Evolutionary conservation across 2,329 filamentous ascomycete genomes (phyloP), one percentile per base, ranked within the genome.

Genomic region (Dactylellina sp.): DNA sequence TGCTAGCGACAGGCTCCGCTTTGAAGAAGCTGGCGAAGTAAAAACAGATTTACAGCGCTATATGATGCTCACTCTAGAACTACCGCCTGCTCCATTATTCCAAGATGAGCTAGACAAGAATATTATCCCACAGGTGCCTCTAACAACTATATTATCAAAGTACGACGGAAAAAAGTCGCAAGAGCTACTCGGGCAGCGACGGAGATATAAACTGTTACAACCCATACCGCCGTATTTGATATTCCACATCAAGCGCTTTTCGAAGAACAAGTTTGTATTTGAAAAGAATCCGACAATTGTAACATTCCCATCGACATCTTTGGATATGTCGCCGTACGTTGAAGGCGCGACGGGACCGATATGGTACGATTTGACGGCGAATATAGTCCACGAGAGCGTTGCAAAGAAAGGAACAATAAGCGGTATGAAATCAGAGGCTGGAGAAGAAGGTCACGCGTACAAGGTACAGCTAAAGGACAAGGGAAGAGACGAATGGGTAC

Each of bases 261-360:
- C 89, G 77, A 89, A 91, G 77, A 99, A 99, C 84, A 97, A 97
- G 81, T 99, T 99, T 80, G 91, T 99, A 18, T 88, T 90, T 1
- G 94, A 98, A 82, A 91, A 95, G 56, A 99, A 99, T 81, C 95
- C 94, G 0, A 99, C 95, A 7, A 99, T 99, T 79, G 95, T 99
- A 76, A 98, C 94, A 0, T 99, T 98, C 81, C 92, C 94, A 76
- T 90, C 92, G 2, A 86, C 89, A 79, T 88, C 89, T 44, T 87
- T 99, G 7, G 93, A 99, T 80, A 89, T 97, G 84, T 86, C 89
- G 3, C 93, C 93, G 0, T 98, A 95, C 79, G 92, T 97, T 11
- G 92, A 98, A 82, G 93, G 94, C 0, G 92, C 93, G 79, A 87
- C 87, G 0, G 88, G 90, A 1, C 93, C 94, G 1, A 91, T 98